phyloP scores from a whole-genome alignment of 2,329 filamentous ascomycete genomes.

The Phialocephala subalpina region DNA sequence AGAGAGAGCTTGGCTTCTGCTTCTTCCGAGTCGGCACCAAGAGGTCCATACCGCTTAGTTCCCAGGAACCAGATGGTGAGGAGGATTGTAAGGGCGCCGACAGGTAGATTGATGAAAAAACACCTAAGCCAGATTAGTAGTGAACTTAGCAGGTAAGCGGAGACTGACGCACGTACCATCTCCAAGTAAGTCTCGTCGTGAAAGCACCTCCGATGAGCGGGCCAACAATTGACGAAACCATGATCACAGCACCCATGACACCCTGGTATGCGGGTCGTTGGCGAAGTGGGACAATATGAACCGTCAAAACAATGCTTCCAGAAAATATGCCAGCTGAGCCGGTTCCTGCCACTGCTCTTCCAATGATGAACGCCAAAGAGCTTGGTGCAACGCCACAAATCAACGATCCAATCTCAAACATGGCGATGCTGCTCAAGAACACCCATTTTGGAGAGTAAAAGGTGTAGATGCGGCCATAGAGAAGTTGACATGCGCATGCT shows the following conservation, averaged over 20 bases:
- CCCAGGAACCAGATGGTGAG: too few relatives aligned
- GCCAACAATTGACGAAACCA: conserved; percentile 66
- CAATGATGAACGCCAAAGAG: conserved; percentile 53
- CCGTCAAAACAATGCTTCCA: conserved; percentile 45
- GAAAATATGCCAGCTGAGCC: conserved; percentile 52
- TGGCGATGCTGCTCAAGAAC: conserved; percentile 27
- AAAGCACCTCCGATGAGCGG: conserved; percentile 70
- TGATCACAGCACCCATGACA: conserved; percentile 71
- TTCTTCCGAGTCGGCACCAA: not conserved
- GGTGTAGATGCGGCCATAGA: conserved; percentile 29
- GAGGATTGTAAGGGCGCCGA: conserved; percentile 24
- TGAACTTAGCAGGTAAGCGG: too few relatives aligned
- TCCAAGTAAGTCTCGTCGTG: conserved; percentile 63
- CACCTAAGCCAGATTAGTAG: too few relatives aligned
- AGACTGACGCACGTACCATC: too few relatives aligned
- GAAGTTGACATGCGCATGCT: conserved; percentile 33
- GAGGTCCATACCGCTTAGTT: not conserved
- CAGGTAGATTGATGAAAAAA: conserved; percentile 50
- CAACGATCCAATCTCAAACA: conserved; percentile 38
- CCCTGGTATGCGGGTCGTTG: conserved; percentile 59
- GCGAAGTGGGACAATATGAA: conserved; percentile 54
- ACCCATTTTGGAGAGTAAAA: conserved; percentile 30
- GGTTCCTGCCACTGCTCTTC: conserved; percentile 50
- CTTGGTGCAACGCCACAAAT: conserved; percentile 40
- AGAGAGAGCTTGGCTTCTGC: not conserved